Conservation (phyloP, 78 protist genomes). For the Dictyostelium firmibasis region DNA sequence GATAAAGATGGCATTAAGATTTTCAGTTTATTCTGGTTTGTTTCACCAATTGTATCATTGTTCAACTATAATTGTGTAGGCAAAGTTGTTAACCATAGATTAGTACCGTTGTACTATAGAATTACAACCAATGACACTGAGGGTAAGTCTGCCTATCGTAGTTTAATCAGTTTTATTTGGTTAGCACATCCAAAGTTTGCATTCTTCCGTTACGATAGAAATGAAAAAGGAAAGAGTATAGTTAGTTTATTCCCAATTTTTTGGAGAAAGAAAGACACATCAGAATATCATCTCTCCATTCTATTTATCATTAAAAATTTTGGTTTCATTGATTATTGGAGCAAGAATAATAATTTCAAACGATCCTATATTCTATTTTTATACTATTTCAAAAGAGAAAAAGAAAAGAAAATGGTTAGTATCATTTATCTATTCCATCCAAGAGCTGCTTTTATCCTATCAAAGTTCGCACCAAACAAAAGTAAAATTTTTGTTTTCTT, state of each 20-base stretch:
- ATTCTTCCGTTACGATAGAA: not conserved
- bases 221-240: not conserved
- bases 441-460: not conserved
- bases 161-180: constrained; percentile 19
- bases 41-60: constrained; percentile 1
- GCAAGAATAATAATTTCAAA: too few relatives aligned
- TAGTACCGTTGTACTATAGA: constrained; percentile 44
- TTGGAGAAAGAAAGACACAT: constrained; percentile 12
- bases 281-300: constrained; percentile 8
- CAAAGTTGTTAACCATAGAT: not conserved
- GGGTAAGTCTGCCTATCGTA: not conserved
- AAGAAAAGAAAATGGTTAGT: not conserved
- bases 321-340: constrained; percentile 34
- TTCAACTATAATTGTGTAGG: not conserved
- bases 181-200: constrained; percentile 46
- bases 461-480: not conserved
- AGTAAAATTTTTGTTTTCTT: constrained; percentile 28
- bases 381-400: not conserved
- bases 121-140: not conserved
- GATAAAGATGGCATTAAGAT: not conserved
- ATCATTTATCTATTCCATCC: constrained; percentile 39
- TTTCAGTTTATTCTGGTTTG: constrained; percentile 7
- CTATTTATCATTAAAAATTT: constrained; percentile 13
- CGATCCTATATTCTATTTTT: constrained; percentile 32
- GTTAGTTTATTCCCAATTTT: constrained; percentile 40